Evolutionary conservation across 2,329 filamentous ascomycete genomes (phyloP), one percentile per base, ranked within the genome.

Genomic region (Hymenoscyphus repandus): DNA sequence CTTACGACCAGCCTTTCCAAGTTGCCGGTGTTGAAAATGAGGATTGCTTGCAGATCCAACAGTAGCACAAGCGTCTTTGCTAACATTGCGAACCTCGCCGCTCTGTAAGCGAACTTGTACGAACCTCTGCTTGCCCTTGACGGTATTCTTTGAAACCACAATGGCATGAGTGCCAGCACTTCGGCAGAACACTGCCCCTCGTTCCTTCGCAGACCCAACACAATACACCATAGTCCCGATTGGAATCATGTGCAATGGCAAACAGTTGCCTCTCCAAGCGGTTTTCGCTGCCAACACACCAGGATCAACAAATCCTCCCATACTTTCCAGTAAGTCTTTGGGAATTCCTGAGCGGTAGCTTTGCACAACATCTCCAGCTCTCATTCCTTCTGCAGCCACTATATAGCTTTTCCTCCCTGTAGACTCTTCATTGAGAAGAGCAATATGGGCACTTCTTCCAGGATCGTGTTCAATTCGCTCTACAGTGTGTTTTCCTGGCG

Each of bases 401-500:
- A 99, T 95, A 69, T 99, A 99, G 58, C 85, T 89, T 72, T 93
- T 85, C 59, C 78, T 79, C 11, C 83, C 80, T 0, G 86, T 92
- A 43, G 82, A 78, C 58, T 90, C 74, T 62, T 87, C 83, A 45
- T 83, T 90, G 43, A 96, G 65, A 50, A 99, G 77, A 5, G 93
- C 93, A 69, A 99, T 91, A 67, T 99, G 93, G 12, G 92, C 90
- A 63, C 84, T 95, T 46, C 93, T 86, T 58, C 90, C 90, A 1
- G 93, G 93, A 63, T 99, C 95, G 69, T 97, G 91, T 69, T 99
- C 93, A 64, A 99, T 93, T 54, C 93, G 83, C 67, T 97, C 91
- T 49, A 99, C 92, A 13, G 85, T 71, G 62, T 97, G 93, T 57
- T 88, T 84, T 15, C 93, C 93, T 0, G 90, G 82, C 22, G 79